A percentile compares a stretch with the other conserved stretches of the same genome.
phyloP scores from a whole-genome alignment of 345 rosid species.

The Xanthoceras sorbifolium region DNA sequence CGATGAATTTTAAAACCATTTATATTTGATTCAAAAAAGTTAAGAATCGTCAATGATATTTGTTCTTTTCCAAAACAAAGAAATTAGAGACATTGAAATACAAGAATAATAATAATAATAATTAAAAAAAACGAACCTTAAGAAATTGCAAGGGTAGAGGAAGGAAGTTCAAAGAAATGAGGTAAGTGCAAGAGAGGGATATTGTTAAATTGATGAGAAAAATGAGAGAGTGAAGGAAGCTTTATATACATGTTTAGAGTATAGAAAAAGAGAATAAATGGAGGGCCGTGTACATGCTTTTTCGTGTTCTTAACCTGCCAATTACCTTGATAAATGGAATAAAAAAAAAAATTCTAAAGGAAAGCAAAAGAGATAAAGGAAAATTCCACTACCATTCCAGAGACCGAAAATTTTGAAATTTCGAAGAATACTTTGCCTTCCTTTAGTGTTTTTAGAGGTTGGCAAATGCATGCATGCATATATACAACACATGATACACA shows the following conservation, averaged over 20 bases:
- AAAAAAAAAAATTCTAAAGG: conserved; percentile 26
- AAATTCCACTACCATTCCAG: conserved; percentile 44
- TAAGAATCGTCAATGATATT: no score
- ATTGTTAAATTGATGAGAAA: conserved; percentile 29
- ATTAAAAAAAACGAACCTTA: conserved; percentile 34
- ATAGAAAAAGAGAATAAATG: conserved; percentile 37
- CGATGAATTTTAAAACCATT: no score
- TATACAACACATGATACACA: neutral
- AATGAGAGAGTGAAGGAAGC: conserved; percentile 24
- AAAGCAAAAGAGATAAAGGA: conserved; percentile 38
- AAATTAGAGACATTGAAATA: neutral
- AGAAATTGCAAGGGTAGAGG: conserved; percentile 15
- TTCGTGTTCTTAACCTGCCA: conserved; percentile 56
- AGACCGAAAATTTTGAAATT: conserved; percentile 30
- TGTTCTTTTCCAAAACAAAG: neutral
- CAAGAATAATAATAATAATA: neutral
- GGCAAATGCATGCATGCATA: conserved; percentile 23
- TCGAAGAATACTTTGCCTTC: conserved; percentile 21
- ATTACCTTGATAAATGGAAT: conserved; percentile 48
- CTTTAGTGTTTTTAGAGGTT: conserved; percentile 31
- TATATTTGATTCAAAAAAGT: no score
- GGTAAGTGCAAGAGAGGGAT: conserved; percentile 17
- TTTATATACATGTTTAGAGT: conserved; percentile 45
- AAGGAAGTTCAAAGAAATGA: neutral
- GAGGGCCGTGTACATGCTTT: conserved; percentile 46